These are phyloP conservation scores for Diospyros kaki DNA, from an alignment of 148 eudicot genomes.

Conservation along the genomic window DNA sequence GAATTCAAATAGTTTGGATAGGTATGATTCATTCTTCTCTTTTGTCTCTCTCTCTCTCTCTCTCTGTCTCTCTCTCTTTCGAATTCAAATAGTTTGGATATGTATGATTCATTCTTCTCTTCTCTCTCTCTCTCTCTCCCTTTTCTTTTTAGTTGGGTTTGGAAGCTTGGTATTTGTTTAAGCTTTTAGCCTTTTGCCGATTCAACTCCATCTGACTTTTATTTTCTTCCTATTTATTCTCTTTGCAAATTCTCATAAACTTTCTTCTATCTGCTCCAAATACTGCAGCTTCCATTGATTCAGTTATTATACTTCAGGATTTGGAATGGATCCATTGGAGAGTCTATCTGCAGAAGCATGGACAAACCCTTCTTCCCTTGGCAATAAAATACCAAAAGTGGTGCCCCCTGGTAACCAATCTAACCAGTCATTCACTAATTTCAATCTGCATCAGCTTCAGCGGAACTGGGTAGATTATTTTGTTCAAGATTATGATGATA, in stretches of 20 bases:
- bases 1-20: no score
- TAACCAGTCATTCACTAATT: conserved; percentile 32
- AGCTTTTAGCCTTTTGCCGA: conserved; percentile 6
- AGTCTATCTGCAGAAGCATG: conserved; percentile 40
- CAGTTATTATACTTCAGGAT: not conserved
- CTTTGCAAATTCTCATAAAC: conserved; percentile 11
- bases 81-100: no score
- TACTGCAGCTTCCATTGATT: not conserved
- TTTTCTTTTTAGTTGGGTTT: not conserved
- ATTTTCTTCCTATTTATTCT: conserved; percentile 11
- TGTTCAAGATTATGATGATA: conserved; percentile 38
- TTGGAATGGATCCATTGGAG: conserved; percentile 50
- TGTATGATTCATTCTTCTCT: no score
- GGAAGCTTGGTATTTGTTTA: not conserved
- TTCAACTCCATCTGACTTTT: conserved; percentile 17
- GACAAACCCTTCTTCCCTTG: conserved; percentile 37
- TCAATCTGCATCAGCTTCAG: conserved; percentile 35
- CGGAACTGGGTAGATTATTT: conserved; percentile 57
- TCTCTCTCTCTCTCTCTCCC: not conserved
- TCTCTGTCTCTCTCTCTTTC: no score
- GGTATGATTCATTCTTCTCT: no score
- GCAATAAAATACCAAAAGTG: conserved; percentile 27
- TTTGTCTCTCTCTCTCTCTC: no score
- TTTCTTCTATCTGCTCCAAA: not conserved
- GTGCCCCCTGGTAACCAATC: conserved; percentile 33